These are phyloP conservation scores for Penicillium freii DNA, from an alignment of 2,329 filamentous ascomycete genomes.

Conservation along the genomic window DNA sequence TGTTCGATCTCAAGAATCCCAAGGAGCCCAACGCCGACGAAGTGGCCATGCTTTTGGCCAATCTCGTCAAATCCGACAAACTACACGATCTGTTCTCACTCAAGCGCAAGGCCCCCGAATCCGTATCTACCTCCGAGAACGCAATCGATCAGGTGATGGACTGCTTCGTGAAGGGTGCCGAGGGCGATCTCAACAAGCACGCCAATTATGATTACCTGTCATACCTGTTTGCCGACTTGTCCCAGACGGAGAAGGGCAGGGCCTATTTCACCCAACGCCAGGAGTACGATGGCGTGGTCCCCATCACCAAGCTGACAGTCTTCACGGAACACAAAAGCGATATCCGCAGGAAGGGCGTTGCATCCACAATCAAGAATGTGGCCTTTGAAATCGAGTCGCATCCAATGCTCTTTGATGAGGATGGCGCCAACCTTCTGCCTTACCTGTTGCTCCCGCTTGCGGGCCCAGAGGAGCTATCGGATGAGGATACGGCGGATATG, in stretches of 20 bases:
- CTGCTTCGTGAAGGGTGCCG: constrained; percentile 89
- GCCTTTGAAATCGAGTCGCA: constrained; percentile 79
- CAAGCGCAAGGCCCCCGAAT: constrained; percentile 66
- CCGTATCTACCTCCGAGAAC: constrained; percentile 68
- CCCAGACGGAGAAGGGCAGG: constrained; percentile 73
- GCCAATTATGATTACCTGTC: constrained; percentile 90
- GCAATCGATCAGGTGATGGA: constrained; percentile 91
- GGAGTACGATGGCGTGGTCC: constrained; percentile 77
- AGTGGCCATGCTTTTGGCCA: constrained; percentile 87
- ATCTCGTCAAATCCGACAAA: constrained; percentile 76
- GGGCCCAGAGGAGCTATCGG: constrained; percentile 81
- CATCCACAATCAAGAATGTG: constrained; percentile 90
- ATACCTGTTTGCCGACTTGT: constrained; percentile 90
- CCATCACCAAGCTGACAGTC: constrained; percentile 85
- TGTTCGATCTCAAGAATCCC: constrained; percentile 29
- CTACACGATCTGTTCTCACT: constrained; percentile 67
- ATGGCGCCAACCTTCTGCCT: constrained; percentile 76
- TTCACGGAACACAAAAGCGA: constrained; percentile 88
- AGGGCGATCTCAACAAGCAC: constrained; percentile 75
- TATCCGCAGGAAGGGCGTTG: constrained; percentile 88
- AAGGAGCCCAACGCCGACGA: constrained; percentile 81
- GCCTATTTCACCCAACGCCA: constrained; percentile 72
- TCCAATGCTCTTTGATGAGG: constrained; percentile 65
- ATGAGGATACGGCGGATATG: constrained; percentile 84
- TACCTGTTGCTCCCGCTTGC: constrained; percentile 87